Percentiles rank a stretch among this genome's conserved stretches.
These are phyloP conservation scores for Camellia lanceoleosa DNA, from an alignment of 148 eudicot genomes.

Conservation along the genomic window DNA sequence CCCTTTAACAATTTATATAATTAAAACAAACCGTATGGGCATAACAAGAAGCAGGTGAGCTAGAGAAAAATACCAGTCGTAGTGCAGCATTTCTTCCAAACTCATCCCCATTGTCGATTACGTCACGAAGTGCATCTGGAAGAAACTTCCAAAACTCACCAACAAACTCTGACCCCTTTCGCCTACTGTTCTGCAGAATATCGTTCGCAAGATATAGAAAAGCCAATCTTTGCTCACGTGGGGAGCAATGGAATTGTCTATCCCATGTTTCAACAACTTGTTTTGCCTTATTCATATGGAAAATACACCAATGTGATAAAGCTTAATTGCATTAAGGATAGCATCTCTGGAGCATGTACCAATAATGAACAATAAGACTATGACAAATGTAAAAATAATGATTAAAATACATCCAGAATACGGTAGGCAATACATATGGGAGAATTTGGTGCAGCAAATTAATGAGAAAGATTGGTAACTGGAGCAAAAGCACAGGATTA, in stretches of 20 bases:
- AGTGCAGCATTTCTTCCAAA: slow-evolving; percentile 65
- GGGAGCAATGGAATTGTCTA: slow-evolving; percentile 75
- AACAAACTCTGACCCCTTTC: slow-evolving; percentile 72
- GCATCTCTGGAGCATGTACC: slow-evolving; percentile 12
- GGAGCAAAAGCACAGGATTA: background rate
- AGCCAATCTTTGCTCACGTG: slow-evolving; percentile 75
- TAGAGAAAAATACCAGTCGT: slow-evolving; percentile 56
- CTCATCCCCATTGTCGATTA: slow-evolving; percentile 70
- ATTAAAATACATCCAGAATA: background rate
- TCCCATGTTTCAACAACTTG: slow-evolving; percentile 92
- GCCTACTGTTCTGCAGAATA: slow-evolving; percentile 67
- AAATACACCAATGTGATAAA: slow-evolving; percentile 97
- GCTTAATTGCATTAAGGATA: slow-evolving; percentile 62
- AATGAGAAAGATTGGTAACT: background rate
- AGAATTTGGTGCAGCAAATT: background rate
- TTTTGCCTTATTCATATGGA: slow-evolving; percentile 92
- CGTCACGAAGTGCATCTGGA: slow-evolving; percentile 67
- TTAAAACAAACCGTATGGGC: background rate
- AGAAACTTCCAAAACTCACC: slow-evolving; percentile 80
- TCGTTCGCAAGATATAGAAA: slow-evolving; percentile 85
- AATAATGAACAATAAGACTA: background rate
- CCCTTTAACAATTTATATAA: background rate
- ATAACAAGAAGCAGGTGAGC: background rate
- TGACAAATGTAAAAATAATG: background rate
- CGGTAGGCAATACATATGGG: background rate